Conservation (phyloP, 139 green algal species). For the Asterochloris erici region DNA sequence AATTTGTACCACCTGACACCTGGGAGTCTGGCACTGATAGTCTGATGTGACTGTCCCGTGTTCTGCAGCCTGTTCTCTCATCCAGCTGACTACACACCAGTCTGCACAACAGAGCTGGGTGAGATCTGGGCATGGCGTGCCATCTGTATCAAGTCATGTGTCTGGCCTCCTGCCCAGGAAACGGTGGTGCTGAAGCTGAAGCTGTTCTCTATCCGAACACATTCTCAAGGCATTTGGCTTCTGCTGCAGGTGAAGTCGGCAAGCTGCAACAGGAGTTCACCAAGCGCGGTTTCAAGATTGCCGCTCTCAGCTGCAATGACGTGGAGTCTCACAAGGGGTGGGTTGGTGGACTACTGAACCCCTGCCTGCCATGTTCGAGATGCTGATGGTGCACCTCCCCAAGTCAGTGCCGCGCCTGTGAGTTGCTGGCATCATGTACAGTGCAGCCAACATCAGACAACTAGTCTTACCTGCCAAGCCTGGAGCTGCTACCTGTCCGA, state of each 20-base stretch:
- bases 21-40: neutral
- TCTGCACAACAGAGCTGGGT: constrained; percentile 64
- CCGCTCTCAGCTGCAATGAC: constrained; percentile 58
- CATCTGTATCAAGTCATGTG: too few relatives aligned
- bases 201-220: neutral
- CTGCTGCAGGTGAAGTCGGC: constrained; percentile 18
- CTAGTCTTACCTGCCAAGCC: too few relatives aligned
- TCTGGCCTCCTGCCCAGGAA: too few relatives aligned
- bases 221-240: neutral
- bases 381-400: too few relatives aligned
- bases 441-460: too few relatives aligned
- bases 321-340: constrained; percentile 49
- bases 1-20: neutral
- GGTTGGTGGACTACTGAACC: too few relatives aligned
- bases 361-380: too few relatives aligned
- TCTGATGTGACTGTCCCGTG: constrained; percentile 26
- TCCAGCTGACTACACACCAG: constrained; percentile 52
- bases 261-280: constrained; percentile 43
- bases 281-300: constrained; percentile 55
- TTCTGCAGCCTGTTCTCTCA: constrained; percentile 64
- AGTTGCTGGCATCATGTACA: too few relatives aligned
- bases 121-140: neutral
- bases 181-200: neutral
- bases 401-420: too few relatives aligned
- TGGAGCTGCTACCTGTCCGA: too few relatives aligned